Evolutionary conservation across 768 basidiomycete species (phyloP), one percentile per base, ranked within the genome.

Genomic region (Hericium rajendrae): DNA sequence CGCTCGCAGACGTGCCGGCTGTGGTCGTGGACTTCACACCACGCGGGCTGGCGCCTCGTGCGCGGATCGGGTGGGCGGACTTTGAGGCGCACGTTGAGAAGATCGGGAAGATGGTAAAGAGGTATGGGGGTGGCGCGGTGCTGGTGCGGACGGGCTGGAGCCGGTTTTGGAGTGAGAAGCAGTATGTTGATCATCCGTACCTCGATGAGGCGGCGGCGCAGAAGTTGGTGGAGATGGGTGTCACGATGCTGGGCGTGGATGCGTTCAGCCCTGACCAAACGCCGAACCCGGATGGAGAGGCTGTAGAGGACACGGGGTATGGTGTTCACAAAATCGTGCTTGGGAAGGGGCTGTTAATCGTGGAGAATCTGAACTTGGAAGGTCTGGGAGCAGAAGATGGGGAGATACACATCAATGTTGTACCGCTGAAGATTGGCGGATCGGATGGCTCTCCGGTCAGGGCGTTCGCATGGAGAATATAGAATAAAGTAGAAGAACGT

Each of bases 131-230:
- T 38, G 60, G 40, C 20, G 65, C 67, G 15, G 60, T 69, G 15
- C 57, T 69, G 38, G 52, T 69, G 18, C 48, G 55, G 32, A 69
- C 68, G 1, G 68, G 67, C 40, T 69, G 68, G 68, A 63, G 64
- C 32, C 51, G 51, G 22, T 59, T 62, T 59, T 69, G 67, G 67
- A 50, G 46, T 9, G 39, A 40, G 46, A 41, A 24, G 38, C 37
- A 48, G 51, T 69, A 67, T 48, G 58, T 64, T 28, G 68, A 67
- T 40, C 68, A 69, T 51, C 68, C 68, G 10, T 69, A 57, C 60
- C 46, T 69, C 55, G 58, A 62, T 26, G n/a, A 48, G 43, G 62
- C 62, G 22, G 68, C 64, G 2, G 68, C 68, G 15, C 56, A 60
- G 46, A 60, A 56, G 9, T 57, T 69, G 38, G 39, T 67, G 13